Percentiles rank a stretch among this genome's conserved stretches.
Evolutionary conservation across 2,329 filamentous ascomycete genomes (phyloP).

Genomic region (Epichloe bromicola): DNA sequence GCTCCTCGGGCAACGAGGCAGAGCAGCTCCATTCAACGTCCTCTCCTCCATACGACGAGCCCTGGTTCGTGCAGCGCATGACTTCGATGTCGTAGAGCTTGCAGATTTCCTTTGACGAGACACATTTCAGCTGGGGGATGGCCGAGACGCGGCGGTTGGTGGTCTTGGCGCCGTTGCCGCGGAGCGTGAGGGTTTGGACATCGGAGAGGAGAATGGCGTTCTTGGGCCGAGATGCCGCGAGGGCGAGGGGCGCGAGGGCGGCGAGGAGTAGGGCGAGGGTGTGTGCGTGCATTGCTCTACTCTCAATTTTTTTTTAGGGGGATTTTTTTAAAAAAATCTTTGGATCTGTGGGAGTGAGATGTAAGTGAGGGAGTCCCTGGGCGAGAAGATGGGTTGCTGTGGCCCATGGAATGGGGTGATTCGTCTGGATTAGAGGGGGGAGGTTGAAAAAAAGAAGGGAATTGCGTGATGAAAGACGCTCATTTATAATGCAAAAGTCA

Average conservation of each 20-base stretch:
- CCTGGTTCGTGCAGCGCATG: slow-evolving; percentile 84
- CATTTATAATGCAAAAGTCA: no score
- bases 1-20: slow-evolving; percentile 44
- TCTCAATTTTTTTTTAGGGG: background rate
- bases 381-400: no score
- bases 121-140: slow-evolving; percentile 63
- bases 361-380: no score
- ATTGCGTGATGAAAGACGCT: no score
- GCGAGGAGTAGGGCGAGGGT: slow-evolving; percentile 9
- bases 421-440: no score
- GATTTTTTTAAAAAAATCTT: no score
- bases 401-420: no score
- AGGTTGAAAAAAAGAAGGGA: no score
- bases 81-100: slow-evolving; percentile 60
- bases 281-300: slow-evolving; percentile 16
- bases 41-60: slow-evolving; percentile 62
- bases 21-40: slow-evolving; percentile 88
- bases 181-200: slow-evolving; percentile 69
- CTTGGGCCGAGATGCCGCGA: slow-evolving; percentile 22
- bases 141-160: slow-evolving; percentile 62
- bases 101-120: slow-evolving; percentile 52
- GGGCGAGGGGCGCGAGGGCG: slow-evolving; percentile 15
- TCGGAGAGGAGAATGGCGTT: slow-evolving; percentile 44
- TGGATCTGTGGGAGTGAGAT: background rate
- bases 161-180: slow-evolving; percentile 49